Conservation (phyloP, 129 eudicot species). For the Oenanthe sinensis region DNA sequence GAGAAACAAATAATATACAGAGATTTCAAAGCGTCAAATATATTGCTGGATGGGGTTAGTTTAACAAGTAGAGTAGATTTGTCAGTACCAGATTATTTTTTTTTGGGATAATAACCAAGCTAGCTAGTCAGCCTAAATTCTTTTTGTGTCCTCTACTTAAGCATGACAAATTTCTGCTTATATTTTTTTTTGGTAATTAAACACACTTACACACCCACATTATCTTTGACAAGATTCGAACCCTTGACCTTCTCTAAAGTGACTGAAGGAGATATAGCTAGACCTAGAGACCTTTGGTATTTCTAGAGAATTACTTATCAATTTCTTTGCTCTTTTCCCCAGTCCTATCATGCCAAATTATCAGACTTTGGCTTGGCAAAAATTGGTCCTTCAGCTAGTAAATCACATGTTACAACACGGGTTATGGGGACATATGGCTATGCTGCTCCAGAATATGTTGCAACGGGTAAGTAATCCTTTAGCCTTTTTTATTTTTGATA, state of each 20-base stretch:
- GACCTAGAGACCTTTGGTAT: neutral
- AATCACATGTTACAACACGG: constrained; percentile 61
- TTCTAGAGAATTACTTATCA: neutral
- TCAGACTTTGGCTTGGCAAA: constrained; percentile 72
- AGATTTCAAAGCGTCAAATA: constrained; percentile 86
- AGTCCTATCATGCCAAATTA: constrained; percentile 64
- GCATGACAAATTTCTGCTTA: neutral
- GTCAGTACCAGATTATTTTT: neutral
- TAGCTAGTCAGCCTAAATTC: neutral
- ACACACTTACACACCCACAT: neutral
- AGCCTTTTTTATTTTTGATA: neutral
- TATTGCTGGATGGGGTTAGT: constrained; percentile 77
- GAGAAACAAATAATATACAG: constrained; percentile 71
- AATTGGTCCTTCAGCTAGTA: constrained; percentile 52
- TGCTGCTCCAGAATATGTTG: constrained; percentile 75
- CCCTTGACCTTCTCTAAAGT: neutral
- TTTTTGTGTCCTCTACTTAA: neutral
- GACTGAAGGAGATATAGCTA: neutral
- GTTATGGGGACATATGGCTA: constrained; percentile 72
- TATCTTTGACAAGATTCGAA: neutral
- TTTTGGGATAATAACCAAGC: neutral
- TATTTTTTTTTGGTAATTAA: neutral
- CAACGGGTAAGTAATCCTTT: constrained; percentile 54
- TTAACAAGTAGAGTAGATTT: neutral
- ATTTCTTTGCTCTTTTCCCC: constrained; percentile 1